A percentile compares a stretch with the other conserved stretches of the same genome.
Evolutionary conservation across 768 basidiomycete genomes (phyloP).

Genomic region (Imleria badia): DNA sequence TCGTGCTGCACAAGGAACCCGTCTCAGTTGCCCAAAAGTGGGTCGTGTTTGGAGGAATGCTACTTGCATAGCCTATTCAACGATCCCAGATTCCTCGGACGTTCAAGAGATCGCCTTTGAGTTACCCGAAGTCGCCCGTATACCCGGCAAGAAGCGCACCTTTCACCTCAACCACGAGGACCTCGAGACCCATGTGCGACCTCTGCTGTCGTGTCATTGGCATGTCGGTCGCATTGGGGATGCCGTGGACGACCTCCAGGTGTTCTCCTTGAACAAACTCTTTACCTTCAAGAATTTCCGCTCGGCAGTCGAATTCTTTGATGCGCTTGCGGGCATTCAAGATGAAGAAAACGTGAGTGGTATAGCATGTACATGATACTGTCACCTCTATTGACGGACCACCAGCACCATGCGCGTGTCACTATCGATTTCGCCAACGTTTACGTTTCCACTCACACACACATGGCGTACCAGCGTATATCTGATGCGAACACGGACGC

Average conservation of each 20-base stretch:
- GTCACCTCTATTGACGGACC: neutral
- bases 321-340: conserved; percentile 26
- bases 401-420: conserved; percentile 34
- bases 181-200: conserved; percentile 33
- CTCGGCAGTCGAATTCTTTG: conserved; percentile 29
- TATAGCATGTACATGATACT: neutral
- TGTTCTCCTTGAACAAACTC: conserved; percentile 28
- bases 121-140: conserved; percentile 26
- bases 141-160: conserved; percentile 34
- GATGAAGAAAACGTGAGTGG: conserved; percentile 33
- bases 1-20: neutral
- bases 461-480: conserved; percentile 21
- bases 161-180: conserved; percentile 36
- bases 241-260: conserved; percentile 9
- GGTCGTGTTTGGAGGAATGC: neutral
- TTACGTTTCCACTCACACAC: conserved; percentile 27
- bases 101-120: conserved; percentile 9
- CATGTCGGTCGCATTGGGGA: conserved; percentile 17
- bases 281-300: conserved; percentile 27
- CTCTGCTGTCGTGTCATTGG: conserved; percentile 37
- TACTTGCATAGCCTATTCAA: neutral
- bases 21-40: conserved; percentile 7
- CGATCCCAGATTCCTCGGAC: conserved; percentile 16
- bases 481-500: conserved; percentile 7
- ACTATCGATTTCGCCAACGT: conserved; percentile 25